Base-by-base conservation (phyloP, 2,329 filamentous ascomycete species). In the Phoma sp. region DNA sequence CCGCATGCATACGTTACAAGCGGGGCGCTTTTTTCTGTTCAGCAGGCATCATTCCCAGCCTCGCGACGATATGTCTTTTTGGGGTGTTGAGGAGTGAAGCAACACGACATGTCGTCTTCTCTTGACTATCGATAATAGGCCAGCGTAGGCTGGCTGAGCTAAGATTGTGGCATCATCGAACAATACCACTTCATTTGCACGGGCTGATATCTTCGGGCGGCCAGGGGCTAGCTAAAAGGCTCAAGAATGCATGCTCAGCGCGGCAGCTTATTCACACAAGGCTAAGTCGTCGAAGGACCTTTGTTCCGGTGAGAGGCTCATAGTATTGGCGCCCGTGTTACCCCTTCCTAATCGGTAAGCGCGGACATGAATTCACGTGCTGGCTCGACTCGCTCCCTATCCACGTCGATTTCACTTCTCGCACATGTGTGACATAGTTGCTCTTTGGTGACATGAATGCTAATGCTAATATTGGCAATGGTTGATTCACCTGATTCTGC, bases 101-200 rank as follows among this genome's bases (percentile, higher is more conserved):
- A 23, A 41, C 30, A 29, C 46, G 40, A 49, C 30, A 48, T 45
- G 51, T 46, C 37, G 24, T 32, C 44, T 44, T 43, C 44, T 45
- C 30, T 43, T 11, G 32, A 47, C 8, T 45, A 54, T 54, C 52
- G 52, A 54, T 54, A 54, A 33, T 33, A 33, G 32, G 42, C 35
- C 36, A 46, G 41, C 42, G 9, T 41, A 10, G 41, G 35, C 45
- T 27, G 52, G 52, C 45, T 49, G 52, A 54, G 45, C 52, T 54
- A 54, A 49, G 45, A 54, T 40, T 40, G 32, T 49, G 45, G 45
- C 52, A 49, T 49, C 46, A 54, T 49, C 52, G 23, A 42, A 35
- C 45, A 54, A 54, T 48, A 41, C 13, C 51, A 9, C 32, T 29
- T 23, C 22, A 33, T 36, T 18, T 24, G 8, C 39, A 39, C 35